Conservation (phyloP, 305 asterid genomes). For the Fraxinus nigra region DNA sequence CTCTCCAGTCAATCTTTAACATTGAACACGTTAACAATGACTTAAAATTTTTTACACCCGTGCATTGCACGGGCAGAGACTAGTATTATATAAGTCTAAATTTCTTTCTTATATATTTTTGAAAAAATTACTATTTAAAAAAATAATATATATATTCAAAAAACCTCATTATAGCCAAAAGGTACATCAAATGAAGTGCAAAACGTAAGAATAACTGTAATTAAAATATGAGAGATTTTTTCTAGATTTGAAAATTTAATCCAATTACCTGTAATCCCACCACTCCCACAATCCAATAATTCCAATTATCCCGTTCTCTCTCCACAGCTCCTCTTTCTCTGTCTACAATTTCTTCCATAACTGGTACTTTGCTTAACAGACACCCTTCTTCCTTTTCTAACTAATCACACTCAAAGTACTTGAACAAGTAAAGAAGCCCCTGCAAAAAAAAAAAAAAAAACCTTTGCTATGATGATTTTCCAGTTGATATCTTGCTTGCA, state of each 20-base stretch:
- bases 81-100: too few species aligned
- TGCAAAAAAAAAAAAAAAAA: not conserved
- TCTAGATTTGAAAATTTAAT: constrained; percentile 34
- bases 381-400: constrained; percentile 42
- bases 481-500: constrained; percentile 48
- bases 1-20: too few species aligned
- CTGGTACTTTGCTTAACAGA: constrained; percentile 47
- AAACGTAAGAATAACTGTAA: not conserved
- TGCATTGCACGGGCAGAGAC: too few species aligned
- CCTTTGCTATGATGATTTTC: constrained; percentile 33
- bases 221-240: not conserved
- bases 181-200: too few species aligned
- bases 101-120: too few species aligned
- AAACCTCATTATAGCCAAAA: too few species aligned
- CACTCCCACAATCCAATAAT: constrained; percentile 5
- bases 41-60: too few species aligned
- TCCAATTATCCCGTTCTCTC: not conserved
- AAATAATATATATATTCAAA: too few species aligned
- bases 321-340: constrained; percentile 21
- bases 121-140: too few species aligned
- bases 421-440: constrained; percentile 60
- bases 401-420: constrained; percentile 38
- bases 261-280: constrained; percentile 9
- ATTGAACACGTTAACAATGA: too few species aligned
- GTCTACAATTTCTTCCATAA: constrained; percentile 25